Evolutionary conservation across 768 basidiomycete genomes (phyloP).

Genomic region (Candolleomyces aberdarensis): DNA sequence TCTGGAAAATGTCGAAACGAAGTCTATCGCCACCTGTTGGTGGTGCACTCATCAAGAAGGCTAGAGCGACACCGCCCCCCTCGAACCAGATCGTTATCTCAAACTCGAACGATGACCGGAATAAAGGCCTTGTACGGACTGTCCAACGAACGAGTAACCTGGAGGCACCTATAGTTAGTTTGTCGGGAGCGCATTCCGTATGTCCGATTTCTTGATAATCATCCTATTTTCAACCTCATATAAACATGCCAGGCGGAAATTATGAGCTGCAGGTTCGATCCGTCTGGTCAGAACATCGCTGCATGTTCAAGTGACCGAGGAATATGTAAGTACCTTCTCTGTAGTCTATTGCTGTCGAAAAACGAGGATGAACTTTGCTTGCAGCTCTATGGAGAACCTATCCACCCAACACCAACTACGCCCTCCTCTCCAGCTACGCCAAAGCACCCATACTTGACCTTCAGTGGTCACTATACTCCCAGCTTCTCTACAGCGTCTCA

Average conservation of each 20-base stretch:
- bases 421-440: conserved; percentile 73
- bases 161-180: conserved; percentile 90
- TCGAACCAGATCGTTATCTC: conserved; percentile 75
- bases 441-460: conserved; percentile 93
- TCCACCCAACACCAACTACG: conserved; percentile 91
- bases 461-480: conserved; percentile 79
- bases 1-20: conserved; percentile 66
- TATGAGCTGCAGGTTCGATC: conserved; percentile 89
- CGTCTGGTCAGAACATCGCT: conserved; percentile 90
- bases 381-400: conserved; percentile 90
- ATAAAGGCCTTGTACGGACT: conserved; percentile 77
- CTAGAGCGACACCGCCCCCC: conserved; percentile 44
- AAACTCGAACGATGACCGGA: conserved; percentile 65
- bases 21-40: conserved; percentile 47
- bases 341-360: not conserved
- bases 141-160: conserved; percentile 92
- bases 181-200: conserved; percentile 85
- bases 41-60: conserved; percentile 64
- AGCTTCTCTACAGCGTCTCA: conserved; percentile 75
- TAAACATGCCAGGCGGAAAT: conserved; percentile 52
- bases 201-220: conserved; percentile 19
- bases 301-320: conserved; percentile 88
- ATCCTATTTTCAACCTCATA: not conserved
- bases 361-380: not conserved
- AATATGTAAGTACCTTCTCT: conserved; percentile 63